phyloP scores from a whole-genome alignment of 2,329 filamentous ascomycete genomes.

The Penicillium janthinellum region DNA sequence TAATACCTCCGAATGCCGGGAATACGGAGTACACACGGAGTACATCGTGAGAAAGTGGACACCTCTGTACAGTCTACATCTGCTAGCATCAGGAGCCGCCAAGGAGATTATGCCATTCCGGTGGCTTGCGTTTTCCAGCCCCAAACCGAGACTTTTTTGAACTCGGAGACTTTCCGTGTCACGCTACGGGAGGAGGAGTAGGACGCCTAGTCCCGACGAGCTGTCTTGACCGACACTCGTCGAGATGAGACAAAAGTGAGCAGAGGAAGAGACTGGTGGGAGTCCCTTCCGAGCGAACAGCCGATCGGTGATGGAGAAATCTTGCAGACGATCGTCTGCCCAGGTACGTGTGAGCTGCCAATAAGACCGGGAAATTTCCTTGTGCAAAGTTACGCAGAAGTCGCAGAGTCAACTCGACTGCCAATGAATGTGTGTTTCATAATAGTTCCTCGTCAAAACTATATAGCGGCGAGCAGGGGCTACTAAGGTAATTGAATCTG shows the following conservation, averaged over 20 bases:
- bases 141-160: slow-evolving; percentile 3
- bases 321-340: not conserved
- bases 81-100: not conserved
- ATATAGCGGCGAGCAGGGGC: not conserved
- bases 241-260: slow-evolving; percentile 1
- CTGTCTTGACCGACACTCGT: slow-evolving; percentile 23
- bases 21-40: not conserved
- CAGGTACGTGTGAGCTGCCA: slow-evolving; percentile 2
- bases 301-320: not conserved
- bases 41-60: not conserved
- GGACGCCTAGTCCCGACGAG: not conserved
- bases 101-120: not conserved
- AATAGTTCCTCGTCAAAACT: not conserved
- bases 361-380: not conserved
- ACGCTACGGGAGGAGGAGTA: slow-evolving; percentile 2
- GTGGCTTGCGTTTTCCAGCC: slow-evolving; percentile 16
- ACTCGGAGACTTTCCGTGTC: slow-evolving; percentile 9
- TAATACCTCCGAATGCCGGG: not conserved
- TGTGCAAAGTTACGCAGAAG: not conserved
- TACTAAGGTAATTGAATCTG: not conserved
- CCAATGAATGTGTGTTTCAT: not conserved
- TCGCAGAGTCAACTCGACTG: not conserved
- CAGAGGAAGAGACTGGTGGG: not conserved
- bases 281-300: not conserved
- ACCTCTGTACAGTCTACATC: too few relatives aligned